phyloP scores from a whole-genome alignment of 2,329 filamentous ascomycete genomes.

The Allantophomopsis cytisporea region DNA sequence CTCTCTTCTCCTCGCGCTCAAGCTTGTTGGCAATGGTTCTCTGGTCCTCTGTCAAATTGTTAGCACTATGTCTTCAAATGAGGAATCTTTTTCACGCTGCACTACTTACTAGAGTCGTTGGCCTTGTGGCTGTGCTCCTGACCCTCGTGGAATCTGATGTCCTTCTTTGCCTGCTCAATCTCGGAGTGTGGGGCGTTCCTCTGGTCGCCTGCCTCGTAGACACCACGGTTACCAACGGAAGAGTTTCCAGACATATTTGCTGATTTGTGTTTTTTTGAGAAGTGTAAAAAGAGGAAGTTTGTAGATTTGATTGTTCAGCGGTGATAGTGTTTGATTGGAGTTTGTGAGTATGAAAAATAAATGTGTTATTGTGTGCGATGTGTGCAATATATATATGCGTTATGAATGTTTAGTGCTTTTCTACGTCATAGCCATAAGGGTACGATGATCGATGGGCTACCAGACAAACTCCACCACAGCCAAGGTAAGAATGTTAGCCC shows the following conservation, averaged over 20 bases:
- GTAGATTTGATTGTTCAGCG: too few relatives aligned
- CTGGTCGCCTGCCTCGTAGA: constrained; percentile 73
- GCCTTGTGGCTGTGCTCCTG: constrained; percentile 52
- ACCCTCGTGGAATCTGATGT: constrained; percentile 58
- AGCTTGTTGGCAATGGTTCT: constrained; percentile 60
- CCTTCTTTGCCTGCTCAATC: constrained; percentile 29
- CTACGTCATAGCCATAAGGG: too few relatives aligned
- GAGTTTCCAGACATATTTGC: constrained; percentile 6
- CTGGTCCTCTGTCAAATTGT: constrained; percentile 44
- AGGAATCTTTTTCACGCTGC: background rate
- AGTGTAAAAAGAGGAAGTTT: background rate
- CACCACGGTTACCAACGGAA: constrained; percentile 43
- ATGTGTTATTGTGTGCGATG: too few relatives aligned
- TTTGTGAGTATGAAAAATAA: background rate
- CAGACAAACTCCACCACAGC: too few relatives aligned
- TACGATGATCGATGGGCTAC: too few relatives aligned
- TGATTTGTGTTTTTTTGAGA: too few relatives aligned
- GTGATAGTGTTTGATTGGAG: too few relatives aligned
- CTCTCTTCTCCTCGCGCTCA: constrained; percentile 41
- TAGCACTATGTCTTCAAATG: background rate
- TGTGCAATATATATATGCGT: too few relatives aligned
- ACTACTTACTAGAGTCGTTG: constrained; percentile 56
- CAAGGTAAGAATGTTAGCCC: too few relatives aligned
- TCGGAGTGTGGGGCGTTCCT: constrained; percentile 43
- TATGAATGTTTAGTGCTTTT: too few relatives aligned